phyloP scores from a whole-genome alignment of 176 grass and related monocot genomes.

The Rhipidocladum racemiflorum region DNA sequence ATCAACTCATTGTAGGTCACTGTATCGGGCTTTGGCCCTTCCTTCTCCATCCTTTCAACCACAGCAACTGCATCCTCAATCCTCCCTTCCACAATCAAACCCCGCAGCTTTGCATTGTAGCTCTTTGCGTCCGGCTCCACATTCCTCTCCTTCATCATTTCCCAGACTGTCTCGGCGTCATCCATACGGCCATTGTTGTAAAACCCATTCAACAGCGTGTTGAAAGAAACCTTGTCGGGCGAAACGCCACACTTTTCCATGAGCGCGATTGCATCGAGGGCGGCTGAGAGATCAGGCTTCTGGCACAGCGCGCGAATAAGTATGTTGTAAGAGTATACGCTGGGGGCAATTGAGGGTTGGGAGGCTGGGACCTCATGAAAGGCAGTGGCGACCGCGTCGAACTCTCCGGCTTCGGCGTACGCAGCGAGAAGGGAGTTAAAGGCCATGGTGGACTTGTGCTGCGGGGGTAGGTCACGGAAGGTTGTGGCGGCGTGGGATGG shows the following conservation, averaged over 20 bases:
- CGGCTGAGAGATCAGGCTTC: constrained; percentile 44
- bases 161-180: constrained; percentile 42
- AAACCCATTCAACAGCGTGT: constrained; percentile 47
- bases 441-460: constrained; percentile 22
- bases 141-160: constrained; percentile 60
- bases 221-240: constrained; percentile 43
- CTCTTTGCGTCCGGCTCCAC: constrained; percentile 22
- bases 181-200: constrained; percentile 21
- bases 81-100: constrained; percentile 35
- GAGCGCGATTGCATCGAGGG: constrained; percentile 31
- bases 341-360: constrained; percentile 36
- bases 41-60: constrained; percentile 42
- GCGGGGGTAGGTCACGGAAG: constrained; percentile 39
- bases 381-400: constrained; percentile 9
- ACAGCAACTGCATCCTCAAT: constrained; percentile 39
- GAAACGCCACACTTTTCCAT: constrained; percentile 51
- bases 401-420: constrained; percentile 10
- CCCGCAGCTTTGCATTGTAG: constrained; percentile 62
- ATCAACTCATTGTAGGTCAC: constrained; percentile 61
- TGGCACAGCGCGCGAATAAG: constrained; percentile 35
- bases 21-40: constrained; percentile 51
- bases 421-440: constrained; percentile 48
- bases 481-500: constrained; percentile 33
- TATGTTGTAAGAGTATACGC: constrained; percentile 53
- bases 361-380: constrained; percentile 46